Evolutionary conservation across 805 yeast genomes (phyloP).

Genomic region (Nakazawaea pomicola): DNA sequence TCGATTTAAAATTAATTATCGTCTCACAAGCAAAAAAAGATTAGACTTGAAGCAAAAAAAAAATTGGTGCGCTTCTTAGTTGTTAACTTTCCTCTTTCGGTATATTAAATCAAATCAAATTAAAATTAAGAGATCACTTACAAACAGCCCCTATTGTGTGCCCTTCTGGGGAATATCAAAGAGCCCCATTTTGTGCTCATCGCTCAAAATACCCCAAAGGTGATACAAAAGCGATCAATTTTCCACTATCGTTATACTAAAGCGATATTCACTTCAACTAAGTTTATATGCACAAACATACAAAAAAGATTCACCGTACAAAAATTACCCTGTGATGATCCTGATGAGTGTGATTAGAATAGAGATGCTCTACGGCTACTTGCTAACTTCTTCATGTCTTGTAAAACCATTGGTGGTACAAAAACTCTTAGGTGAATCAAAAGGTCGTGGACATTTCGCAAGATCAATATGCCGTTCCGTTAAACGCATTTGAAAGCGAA

Average conservation of each 20-base stretch:
- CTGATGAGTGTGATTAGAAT: not conserved
- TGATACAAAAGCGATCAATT: not conserved
- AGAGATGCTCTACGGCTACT: too few species aligned
- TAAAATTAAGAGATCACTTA: too few species aligned
- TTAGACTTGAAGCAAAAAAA: not conserved
- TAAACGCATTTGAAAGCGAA: slow-evolving; percentile 12
- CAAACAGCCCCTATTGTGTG: slow-evolving; percentile 1
- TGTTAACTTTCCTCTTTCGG: not conserved
- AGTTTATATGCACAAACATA: too few species aligned
- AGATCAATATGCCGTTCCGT: slow-evolving; percentile 5
- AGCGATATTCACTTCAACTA: slow-evolving; percentile 1
- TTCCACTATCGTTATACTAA: slow-evolving; percentile 7
- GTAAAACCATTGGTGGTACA: too few species aligned
- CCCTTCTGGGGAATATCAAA: too few species aligned
- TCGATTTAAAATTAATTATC: too few species aligned
- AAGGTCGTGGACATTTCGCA: not conserved
- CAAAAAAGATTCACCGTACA: too few species aligned
- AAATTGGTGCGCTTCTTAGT: too few species aligned
- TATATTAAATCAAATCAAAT: not conserved
- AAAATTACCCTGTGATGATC: not conserved
- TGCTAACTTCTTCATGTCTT: too few species aligned
- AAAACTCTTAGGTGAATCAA: not conserved
- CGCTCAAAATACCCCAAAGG: not conserved
- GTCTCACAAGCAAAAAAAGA: too few species aligned
- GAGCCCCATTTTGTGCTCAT: too few species aligned